phyloP scores from a whole-genome alignment of 345 rosid genomes.

The Boechera divaricarpa region DNA sequence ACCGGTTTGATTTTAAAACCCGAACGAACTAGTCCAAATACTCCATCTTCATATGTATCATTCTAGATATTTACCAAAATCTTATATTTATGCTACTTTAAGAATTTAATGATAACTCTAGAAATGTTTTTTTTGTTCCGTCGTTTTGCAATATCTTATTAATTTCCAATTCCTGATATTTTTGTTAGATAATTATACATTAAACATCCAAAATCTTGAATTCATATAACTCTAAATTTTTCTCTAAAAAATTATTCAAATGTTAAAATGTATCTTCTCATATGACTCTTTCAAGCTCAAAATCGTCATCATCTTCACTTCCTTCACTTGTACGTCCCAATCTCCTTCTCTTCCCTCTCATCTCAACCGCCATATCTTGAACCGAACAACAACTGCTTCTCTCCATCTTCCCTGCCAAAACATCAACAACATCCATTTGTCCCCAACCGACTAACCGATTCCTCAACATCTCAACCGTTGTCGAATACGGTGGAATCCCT shows the following conservation, averaged over 20 bases:
- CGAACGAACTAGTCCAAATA: no score
- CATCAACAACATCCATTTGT: constrained; percentile 62
- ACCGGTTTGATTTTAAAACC: not conserved
- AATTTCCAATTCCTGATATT: no score
- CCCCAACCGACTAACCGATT: constrained; percentile 65
- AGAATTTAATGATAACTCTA: no score
- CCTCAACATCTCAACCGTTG: constrained; percentile 79
- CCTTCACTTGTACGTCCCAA: constrained; percentile 46
- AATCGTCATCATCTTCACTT: constrained; percentile 43
- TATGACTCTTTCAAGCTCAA: constrained; percentile 27
- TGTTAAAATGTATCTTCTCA: constrained; percentile 28
- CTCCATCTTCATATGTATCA: no score
- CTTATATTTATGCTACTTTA: no score
- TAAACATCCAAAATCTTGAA: not conserved
- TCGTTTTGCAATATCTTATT: no score
- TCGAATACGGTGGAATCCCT: constrained; percentile 79
- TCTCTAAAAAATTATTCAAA: not conserved
- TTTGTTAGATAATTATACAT: no score
- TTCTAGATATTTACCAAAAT: no score
- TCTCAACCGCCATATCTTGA: constrained; percentile 64
- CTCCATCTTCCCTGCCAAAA: constrained; percentile 79
- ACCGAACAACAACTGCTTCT: constrained; percentile 66
- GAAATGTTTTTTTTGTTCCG: no score
- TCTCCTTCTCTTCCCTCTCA: constrained; percentile 59
- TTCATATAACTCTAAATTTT: not conserved